Conservation (phyloP, 2,329 filamentous ascomycete genomes). For the Grosmannia serpens region DNA sequence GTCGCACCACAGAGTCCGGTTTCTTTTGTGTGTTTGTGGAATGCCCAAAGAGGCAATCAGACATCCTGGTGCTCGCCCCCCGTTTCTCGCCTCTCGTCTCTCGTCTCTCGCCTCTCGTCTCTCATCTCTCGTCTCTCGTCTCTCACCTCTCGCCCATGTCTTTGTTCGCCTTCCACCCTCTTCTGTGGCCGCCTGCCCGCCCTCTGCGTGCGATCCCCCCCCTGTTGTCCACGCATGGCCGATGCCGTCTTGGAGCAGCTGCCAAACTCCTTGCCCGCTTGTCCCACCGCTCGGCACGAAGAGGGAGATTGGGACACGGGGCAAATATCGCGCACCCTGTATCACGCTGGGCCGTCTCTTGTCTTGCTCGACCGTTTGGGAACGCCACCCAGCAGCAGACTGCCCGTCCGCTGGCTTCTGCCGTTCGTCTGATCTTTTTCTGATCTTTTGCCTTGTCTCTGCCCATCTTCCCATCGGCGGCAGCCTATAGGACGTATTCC, state of each 20-base stretch:
- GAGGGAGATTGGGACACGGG: no score
- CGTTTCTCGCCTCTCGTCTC: background rate
- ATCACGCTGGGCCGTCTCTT: background rate
- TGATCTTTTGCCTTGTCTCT: background rate
- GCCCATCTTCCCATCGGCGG: no score
- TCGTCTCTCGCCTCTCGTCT: background rate
- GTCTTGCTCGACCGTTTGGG: background rate
- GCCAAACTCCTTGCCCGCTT: no score
- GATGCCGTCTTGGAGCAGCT: no score
- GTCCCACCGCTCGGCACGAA: background rate
- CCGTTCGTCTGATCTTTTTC: background rate
- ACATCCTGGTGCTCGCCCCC: no score
- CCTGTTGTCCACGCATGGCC: no score
- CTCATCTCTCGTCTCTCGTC: no score
- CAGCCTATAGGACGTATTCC: no score
- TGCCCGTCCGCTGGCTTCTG: background rate
- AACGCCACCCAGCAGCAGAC: background rate
- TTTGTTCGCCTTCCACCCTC: background rate
- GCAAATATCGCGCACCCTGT: background rate
- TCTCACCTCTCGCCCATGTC: background rate
- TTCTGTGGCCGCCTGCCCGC: no score
- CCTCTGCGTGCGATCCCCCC: no score
- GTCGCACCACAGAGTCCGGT: background rate
- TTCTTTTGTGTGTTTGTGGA: background rate
- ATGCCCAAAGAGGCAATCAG: no score